Conservation (phyloP, 2,329 filamentous ascomycete genomes). For the Tolypocladium tropicale region DNA sequence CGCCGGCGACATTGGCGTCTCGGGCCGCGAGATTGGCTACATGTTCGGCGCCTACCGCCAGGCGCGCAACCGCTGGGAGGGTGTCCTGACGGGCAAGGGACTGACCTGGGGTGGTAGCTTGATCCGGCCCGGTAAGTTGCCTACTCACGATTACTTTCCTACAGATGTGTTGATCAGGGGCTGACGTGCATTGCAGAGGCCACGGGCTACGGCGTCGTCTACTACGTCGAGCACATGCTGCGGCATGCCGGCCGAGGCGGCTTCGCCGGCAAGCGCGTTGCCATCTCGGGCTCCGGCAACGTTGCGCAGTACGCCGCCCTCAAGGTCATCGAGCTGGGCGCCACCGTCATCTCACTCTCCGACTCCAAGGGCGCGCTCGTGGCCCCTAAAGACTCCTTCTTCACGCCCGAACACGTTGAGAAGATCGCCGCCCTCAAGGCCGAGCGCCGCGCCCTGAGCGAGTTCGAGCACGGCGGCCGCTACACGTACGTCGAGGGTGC, state of each 20-base stretch:
- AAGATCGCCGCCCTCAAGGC: conserved; percentile 80
- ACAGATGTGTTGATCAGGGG: neutral
- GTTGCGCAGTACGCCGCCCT: conserved; percentile 96
- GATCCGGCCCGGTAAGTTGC: conserved; percentile 59
- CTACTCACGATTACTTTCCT: too few relatives aligned
- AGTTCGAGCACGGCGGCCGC: conserved; percentile 52
- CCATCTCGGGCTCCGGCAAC: conserved; percentile 94
- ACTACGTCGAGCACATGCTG: conserved; percentile 96
- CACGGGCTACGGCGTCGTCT: conserved; percentile 91
- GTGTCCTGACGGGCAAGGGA: conserved; percentile 93
- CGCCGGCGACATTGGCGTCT: conserved; percentile 93
- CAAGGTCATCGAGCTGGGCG: conserved; percentile 93
- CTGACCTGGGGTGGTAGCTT: conserved; percentile 84
- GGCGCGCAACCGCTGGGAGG: conserved; percentile 84
- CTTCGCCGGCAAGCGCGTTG: conserved; percentile 85
- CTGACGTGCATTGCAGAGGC: conserved; percentile 49
- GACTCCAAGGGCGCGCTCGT: conserved; percentile 83
- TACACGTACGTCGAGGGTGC: conserved; percentile 83
- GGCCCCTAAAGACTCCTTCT: conserved; percentile 53
- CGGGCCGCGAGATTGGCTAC: conserved; percentile 84
- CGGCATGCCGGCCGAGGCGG: conserved; percentile 76
- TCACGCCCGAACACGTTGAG: conserved; percentile 71
- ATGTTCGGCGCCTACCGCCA: conserved; percentile 91
- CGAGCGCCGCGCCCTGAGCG: conserved; percentile 70
- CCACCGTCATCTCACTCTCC: conserved; percentile 82